Evolutionary conservation across 2,329 filamentous ascomycete species (phyloP), one percentile per base, ranked within the genome.

Genomic region (Verticillium longisporum): DNA sequence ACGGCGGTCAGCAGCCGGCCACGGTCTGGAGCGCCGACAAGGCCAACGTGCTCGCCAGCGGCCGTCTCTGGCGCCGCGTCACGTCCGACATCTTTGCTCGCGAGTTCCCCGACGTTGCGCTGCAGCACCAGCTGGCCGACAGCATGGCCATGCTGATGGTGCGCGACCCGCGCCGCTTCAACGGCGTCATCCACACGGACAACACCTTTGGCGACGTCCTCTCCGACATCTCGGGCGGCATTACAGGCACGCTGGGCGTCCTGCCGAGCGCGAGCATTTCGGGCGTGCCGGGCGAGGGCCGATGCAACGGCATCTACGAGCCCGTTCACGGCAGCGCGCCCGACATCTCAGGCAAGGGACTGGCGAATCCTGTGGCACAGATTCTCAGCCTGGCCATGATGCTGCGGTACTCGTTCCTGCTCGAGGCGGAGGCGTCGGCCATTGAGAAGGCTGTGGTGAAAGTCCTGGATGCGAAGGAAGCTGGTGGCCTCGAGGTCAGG

Each of bases 311-410:
- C 63, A 90, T 91, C 67, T 92, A 91, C 70, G 89, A 92, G 75
- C 31, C 37, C 26, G 53, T 56, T 13, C 37, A 60, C 54, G 89
- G 88, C 77, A 84, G 70, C 59, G 89, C 89, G 2, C 89, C 89
- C 11, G 89, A 92, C 66, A 91, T 92, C 65, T 84, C 86, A 7
- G 89, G 89, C 61, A 82, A 89, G 71, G 86, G 86, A 45, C 80
- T 90, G 53, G 88, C 89, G 60, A 91, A 92, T 75, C 89, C 89
- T 0, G 81, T 91, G 37, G 89, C 88, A 1, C 85, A 87, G 66
- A 85, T 91, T 36, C 79, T 91, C 45, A 90, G 87, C 57, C 75
- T 90, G 32, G 87, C 87, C 60, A 89, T 92, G 88, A 84, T 92
- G 80, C 78, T 92, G 65, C 85, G 89, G 69, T 91, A 91, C 75